Evolutionary conservation across 441 rosid genomes (phyloP), one percentile per base, ranked within the genome.

Genomic region (Pelargonium citronellum): DNA sequence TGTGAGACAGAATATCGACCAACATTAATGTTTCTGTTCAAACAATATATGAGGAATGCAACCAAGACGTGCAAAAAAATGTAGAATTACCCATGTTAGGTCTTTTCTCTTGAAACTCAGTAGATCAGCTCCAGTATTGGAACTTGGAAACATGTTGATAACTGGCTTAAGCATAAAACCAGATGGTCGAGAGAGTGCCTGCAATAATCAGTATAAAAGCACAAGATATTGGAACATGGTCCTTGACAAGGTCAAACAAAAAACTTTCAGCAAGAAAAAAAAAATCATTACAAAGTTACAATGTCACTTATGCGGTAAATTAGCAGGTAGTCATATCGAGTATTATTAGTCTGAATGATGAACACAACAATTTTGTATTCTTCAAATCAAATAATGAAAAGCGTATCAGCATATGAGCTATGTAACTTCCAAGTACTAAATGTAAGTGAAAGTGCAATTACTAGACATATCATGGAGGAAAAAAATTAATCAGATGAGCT

Each of bases 131-230:
- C 88, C 89, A 72, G 80, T 87, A 78, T 43, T 80, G 65, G 86
- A 76, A 77, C 79, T 80, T 15, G 90, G 84, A 68, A 82, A 80
- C 73, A 90, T 77, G 76, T 69, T 88, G 71, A 89, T 80, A 72
- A 89, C 95, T 11, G 99, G 93, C 87, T 92, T 95, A 70, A 95
- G 95, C 74, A 89, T 79, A 82, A 89, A 92, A 68, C 98, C 91
- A 68, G 81, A 74, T 71, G 92, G 91, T 64, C 92, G 87, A 74
- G 99, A 92, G 77, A 79, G 89, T 71, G 86, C 98, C 98, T 95
- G 87, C 13, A 75, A 69, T 69, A 44, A 78, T 74, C 78, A 80
- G 74, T 43, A 75, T 60, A 71, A 46, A 71, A 43, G 73, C 66
- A 74, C 66, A 69, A 77, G 39, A 68, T 41, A 66, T 58, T 30